A percentile compares a stretch with the other conserved stretches of the same genome.
Evolutionary conservation across 805 yeast species (phyloP).

Genomic region (Spathaspora boniae): DNA sequence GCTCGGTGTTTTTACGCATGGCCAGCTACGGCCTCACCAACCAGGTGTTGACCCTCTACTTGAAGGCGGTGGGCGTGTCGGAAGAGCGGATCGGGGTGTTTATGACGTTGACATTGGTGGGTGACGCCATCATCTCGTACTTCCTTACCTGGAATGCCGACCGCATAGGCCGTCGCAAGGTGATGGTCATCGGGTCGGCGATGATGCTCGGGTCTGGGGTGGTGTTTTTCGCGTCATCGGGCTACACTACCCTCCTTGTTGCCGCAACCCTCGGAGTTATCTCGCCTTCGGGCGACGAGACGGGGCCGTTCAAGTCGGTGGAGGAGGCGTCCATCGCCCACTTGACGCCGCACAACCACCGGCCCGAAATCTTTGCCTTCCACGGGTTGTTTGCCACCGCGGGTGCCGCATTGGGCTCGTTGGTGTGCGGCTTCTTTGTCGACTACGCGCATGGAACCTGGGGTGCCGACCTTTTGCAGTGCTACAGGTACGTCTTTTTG

Average conservation of each 20-base stretch:
- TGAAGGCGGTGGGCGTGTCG: constrained; percentile 50
- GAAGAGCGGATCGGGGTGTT: constrained; percentile 68
- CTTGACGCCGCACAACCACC: constrained; percentile 57
- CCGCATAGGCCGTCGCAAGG: constrained; percentile 59
- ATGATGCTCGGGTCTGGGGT: constrained; percentile 70
- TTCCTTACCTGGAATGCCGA: constrained; percentile 77
- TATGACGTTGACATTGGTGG: constrained; percentile 77
- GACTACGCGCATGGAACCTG: constrained; percentile 35
- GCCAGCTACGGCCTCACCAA: constrained; percentile 76
- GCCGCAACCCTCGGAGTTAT: constrained; percentile 85
- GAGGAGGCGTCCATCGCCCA: constrained; percentile 85
- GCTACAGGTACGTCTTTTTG: constrained; percentile 57
- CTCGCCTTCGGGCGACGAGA: constrained; percentile 86
- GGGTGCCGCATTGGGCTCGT: constrained; percentile 74
- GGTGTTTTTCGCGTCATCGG: constrained; percentile 54
- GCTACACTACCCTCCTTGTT: constrained; percentile 50
- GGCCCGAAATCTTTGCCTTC: constrained; percentile 74
- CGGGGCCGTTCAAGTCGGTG: constrained; percentile 84
- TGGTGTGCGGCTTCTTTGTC: constrained; percentile 57
- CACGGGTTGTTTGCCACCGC: constrained; percentile 65
- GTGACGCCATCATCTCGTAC: constrained; percentile 73
- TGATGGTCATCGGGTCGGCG: constrained; percentile 59
- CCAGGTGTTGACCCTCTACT: constrained; percentile 68
- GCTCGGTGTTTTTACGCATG: constrained; percentile 66
- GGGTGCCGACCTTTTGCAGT: constrained; percentile 32